Evolutionary conservation across 148 eudicot genomes (phyloP).

Genomic region (Chenopodium quinoa): DNA sequence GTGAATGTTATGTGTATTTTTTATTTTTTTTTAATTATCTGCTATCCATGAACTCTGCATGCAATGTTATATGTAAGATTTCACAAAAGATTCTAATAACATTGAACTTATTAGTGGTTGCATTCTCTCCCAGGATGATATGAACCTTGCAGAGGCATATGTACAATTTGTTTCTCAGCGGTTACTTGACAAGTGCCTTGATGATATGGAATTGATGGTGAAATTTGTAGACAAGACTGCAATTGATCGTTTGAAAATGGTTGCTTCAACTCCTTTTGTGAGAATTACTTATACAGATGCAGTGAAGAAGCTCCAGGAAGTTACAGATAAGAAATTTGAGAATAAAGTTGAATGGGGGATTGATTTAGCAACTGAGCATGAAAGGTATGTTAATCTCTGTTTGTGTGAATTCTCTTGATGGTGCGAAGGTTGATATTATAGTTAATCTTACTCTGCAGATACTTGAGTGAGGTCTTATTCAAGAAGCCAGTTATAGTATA

Average conservation of each 20-base stretch:
- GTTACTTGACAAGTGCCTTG: slow-evolving; percentile 86
- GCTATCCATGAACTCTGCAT: too few species aligned
- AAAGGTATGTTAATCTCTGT: slow-evolving; percentile 46
- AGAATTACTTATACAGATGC: slow-evolving; percentile 87
- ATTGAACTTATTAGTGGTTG: not conserved
- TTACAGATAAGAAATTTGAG: slow-evolving; percentile 74
- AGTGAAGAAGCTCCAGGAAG: slow-evolving; percentile 58
- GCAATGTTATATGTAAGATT: not conserved
- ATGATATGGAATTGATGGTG: slow-evolving; percentile 92
- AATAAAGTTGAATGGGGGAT: slow-evolving; percentile 95
- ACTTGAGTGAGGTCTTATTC: slow-evolving; percentile 71
- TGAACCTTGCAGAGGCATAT: slow-evolving; percentile 93
- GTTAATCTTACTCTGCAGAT: slow-evolving; percentile 38
- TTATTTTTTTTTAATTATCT: too few species aligned
- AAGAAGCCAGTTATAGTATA: slow-evolving; percentile 86
- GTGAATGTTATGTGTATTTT: not conserved
- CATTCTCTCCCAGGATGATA: slow-evolving; percentile 64
- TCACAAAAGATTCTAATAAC: not conserved
- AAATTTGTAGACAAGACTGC: slow-evolving; percentile 70
- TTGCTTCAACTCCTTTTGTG: slow-evolving; percentile 67
- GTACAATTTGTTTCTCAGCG: slow-evolving; percentile 81
- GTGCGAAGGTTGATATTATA: not conserved
- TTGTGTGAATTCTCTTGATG: not conserved
- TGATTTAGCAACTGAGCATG: slow-evolving; percentile 96
- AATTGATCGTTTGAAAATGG: slow-evolving; percentile 76